Percentiles rank a stretch among this genome's conserved stretches.
These are phyloP conservation scores for Ganoderma sinense DNA, from an alignment of 1,284 basidiomycete species.

Conservation along the genomic window DNA sequence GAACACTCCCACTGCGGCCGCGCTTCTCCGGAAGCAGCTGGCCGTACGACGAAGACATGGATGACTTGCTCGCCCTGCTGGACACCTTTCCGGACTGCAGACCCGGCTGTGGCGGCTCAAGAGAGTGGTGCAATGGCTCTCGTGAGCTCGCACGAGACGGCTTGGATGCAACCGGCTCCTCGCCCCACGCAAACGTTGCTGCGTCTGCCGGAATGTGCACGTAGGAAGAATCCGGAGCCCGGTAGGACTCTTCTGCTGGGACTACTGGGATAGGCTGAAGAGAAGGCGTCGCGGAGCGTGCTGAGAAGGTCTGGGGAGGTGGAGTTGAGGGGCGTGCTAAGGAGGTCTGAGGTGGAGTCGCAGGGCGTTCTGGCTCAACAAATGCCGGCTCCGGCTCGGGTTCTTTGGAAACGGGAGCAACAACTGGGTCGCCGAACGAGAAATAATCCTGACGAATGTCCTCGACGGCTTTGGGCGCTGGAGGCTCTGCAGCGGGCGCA, in stretches of 20 bases:
- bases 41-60: constrained; percentile 39
- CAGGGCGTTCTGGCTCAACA: neutral
- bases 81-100: constrained; percentile 30
- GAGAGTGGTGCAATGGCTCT: constrained; percentile 1
- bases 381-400: constrained; percentile 10
- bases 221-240: constrained; percentile 9
- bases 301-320: neutral
- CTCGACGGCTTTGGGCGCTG: constrained; percentile 14
- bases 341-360: neutral
- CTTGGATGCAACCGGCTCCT: constrained; percentile 23
- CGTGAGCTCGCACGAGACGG: constrained; percentile 21
- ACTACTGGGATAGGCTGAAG: constrained; percentile 9
- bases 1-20: constrained; percentile 40
- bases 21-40: constrained; percentile 37
- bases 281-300: neutral
- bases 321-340: neutral
- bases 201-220: constrained; percentile 26
- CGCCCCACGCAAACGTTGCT: constrained; percentile 31
- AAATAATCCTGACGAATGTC: constrained; percentile 34
- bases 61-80: constrained; percentile 38
- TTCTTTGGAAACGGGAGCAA: neutral
- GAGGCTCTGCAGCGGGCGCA: constrained; percentile 15
- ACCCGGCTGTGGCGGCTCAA: neutral
- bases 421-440: constrained; percentile 32
- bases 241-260: constrained; percentile 1